These are phyloP conservation scores for Rhododendron ferrugineum DNA, from an alignment of 148 eudicot genomes.

Conservation along the genomic window DNA sequence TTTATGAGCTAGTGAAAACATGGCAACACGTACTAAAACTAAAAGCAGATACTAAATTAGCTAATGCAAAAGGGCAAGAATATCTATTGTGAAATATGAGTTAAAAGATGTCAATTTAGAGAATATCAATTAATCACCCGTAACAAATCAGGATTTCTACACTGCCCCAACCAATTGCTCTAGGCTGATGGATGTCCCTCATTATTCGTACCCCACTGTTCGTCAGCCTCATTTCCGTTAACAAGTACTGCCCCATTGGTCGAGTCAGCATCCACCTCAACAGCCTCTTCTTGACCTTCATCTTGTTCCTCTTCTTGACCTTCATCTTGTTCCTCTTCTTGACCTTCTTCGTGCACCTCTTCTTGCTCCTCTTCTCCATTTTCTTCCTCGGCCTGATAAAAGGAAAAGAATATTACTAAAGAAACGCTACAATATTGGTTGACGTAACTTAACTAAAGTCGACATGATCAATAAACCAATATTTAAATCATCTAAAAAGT, in stretches of 20 bases:
- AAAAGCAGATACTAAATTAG: not conserved
- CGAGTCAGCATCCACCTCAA: slow-evolving; percentile 90
- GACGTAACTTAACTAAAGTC: not conserved
- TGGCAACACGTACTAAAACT: not conserved
- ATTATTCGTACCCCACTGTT: slow-evolving; percentile 96
- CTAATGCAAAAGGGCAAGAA: not conserved
- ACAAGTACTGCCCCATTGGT: slow-evolving; percentile 91
- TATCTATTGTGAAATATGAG: not conserved
- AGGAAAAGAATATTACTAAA: not conserved
- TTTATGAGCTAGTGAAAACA: not conserved
- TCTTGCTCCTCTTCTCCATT: slow-evolving; percentile 39
- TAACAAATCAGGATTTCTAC: slow-evolving; percentile 82
- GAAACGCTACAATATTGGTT: slow-evolving; percentile 2
- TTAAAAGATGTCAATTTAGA: slow-evolving; percentile 41
- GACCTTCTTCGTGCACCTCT: slow-evolving; percentile 22
- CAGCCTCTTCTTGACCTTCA: slow-evolving; percentile 76
- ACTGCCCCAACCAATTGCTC: slow-evolving; percentile 86
- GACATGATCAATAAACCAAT: not conserved
- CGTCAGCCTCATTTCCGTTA: slow-evolving; percentile 87
- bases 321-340: slow-evolving; percentile 32
- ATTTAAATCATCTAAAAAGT: not conserved
- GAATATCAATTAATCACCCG: slow-evolving; percentile 90
- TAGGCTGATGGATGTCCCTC: slow-evolving; percentile 92
- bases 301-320: slow-evolving; percentile 67
- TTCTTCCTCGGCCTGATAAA: slow-evolving; percentile 35